Base-by-base conservation (phyloP, 2,329 filamentous ascomycete genomes). In the Hymenoscyphus salicellus region DNA sequence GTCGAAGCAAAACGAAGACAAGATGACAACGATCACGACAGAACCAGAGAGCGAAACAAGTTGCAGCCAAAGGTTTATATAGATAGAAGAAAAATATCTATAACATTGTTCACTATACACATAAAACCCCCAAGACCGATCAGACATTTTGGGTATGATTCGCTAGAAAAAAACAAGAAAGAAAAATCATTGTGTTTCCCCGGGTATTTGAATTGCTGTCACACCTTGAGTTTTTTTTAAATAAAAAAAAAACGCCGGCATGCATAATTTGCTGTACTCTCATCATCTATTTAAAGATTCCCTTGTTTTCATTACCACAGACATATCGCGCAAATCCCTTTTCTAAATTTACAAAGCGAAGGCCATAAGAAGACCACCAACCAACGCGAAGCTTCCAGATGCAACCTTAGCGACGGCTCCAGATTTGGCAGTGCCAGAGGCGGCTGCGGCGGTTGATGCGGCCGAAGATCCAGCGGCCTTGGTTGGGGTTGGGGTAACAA, bases 391-490 rank as follows among this genome's bases (percentile, higher is more conserved):
- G 11, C 64, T 61, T 56, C 71, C 70, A 11, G 63, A 60, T 17
- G 67, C 70, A 16, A 65, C 30, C 60, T 67, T 57, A 23, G 58
- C 60, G 23, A 49, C 46, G 7, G 55, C 57, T 5, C 60, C 41
- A 17, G 64, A 52, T 65, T 78, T 7, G 78, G 77, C 30, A 74
- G 75, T 59, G n/a, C 62, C 56, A 26, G 52, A 55, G 55, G 52
- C 55, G 8, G 62, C 30, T 28, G 62, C 3, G 3, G 38, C 28
- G 6, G 55, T 30, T 23, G 46, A 46, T n/a, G 64, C 55, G 4
- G 56, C 49, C 26, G 55, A 58, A 6, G 64, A 56, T 23, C 57
- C n/a, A 6, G 61, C 46, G 28, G 26, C 41, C 10, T 14, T 23
- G 46, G 46, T 49, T 49, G 46, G 46, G 38, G 63, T 66, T 59